Evolutionary conservation across 441 rosid species (phyloP).

Genomic region (Pelargonium citronellum): DNA sequence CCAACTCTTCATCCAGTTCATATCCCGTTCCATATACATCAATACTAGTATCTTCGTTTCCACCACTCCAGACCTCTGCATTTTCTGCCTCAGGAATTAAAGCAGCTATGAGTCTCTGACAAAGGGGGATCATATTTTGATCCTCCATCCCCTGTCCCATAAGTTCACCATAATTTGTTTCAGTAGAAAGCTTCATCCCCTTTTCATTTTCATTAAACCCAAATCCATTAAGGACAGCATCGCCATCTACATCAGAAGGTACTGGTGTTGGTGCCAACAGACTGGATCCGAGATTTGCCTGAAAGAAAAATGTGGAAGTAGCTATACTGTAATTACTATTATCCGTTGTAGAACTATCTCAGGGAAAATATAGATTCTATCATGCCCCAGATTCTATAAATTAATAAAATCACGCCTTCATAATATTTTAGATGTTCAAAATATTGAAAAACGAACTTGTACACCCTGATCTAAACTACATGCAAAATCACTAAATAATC

Average conservation of each 20-base stretch:
- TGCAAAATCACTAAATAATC: slow-evolving; percentile 5
- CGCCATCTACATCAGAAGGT: slow-evolving; percentile 34
- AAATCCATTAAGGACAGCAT: slow-evolving; percentile 29
- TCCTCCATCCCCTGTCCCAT: slow-evolving; percentile 35
- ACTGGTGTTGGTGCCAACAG: slow-evolving; percentile 27
- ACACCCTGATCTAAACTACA: neutral
- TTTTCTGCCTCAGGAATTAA: slow-evolving; percentile 69
- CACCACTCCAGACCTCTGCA: slow-evolving; percentile 26
- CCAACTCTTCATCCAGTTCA: slow-evolving; percentile 53
- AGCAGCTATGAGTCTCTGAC: slow-evolving; percentile 77
- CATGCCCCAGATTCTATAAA: neutral
- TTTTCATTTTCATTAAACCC: slow-evolving; percentile 33
- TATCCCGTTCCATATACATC: slow-evolving; percentile 49
- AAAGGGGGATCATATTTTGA: slow-evolving; percentile 46
- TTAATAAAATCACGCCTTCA: neutral
- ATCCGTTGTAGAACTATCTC: slow-evolving; percentile 9
- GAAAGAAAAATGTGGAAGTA: slow-evolving; percentile 25
- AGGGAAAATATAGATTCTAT: slow-evolving; percentile 10
- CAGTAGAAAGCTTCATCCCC: slow-evolving; percentile 27
- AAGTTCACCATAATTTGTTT: slow-evolving; percentile 29
- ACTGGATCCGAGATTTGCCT: slow-evolving; percentile 48
- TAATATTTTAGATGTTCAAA: neutral
- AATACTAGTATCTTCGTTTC: slow-evolving; percentile 40
- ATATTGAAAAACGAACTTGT: neutral
- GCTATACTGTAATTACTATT: neutral